phyloP scores from a whole-genome alignment of 2,329 filamentous ascomycete genomes.

The Fusarium stilboides region DNA sequence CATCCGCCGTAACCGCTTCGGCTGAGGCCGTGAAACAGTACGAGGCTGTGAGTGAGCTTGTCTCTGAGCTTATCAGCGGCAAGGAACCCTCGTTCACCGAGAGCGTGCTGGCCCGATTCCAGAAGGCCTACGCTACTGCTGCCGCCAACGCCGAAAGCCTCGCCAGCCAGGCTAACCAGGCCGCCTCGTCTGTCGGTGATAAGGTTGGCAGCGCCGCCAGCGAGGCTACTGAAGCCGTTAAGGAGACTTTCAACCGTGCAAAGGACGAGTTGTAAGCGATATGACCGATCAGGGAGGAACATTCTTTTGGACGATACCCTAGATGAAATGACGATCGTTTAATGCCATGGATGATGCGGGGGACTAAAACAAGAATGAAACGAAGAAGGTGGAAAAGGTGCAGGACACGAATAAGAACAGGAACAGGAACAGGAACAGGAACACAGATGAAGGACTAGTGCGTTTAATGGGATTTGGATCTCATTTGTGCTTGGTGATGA shows the following conservation, averaged over 20 bases:
- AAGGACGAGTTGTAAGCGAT: constrained; percentile 59
- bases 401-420: constrained; percentile 32
- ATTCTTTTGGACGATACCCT: constrained; percentile 52
- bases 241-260: constrained; percentile 55
- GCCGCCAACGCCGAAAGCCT: constrained; percentile 67
- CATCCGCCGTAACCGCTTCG: constrained; percentile 73
- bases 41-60: constrained; percentile 76
- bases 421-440: constrained; percentile 25
- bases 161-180: constrained; percentile 54
- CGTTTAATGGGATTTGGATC: constrained; percentile 46
- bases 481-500: constrained; percentile 36
- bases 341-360: constrained; percentile 40
- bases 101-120: constrained; percentile 80
- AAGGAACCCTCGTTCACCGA: constrained; percentile 87
- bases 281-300: constrained; percentile 31
- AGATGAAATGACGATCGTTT: constrained; percentile 50
- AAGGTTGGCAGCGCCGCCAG: constrained; percentile 57
- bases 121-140: constrained; percentile 79
- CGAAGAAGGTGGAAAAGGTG: constrained; percentile 20
- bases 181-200: constrained; percentile 54
- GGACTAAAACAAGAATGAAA: constrained; percentile 31
- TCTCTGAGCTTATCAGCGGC: constrained; percentile 82
- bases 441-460: constrained; percentile 21
- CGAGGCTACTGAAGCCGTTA: constrained; percentile 61
- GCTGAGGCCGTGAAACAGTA: constrained; percentile 75